phyloP scores from a whole-genome alignment of 257 asterid genomes.

The Primulina tabacum region DNA sequence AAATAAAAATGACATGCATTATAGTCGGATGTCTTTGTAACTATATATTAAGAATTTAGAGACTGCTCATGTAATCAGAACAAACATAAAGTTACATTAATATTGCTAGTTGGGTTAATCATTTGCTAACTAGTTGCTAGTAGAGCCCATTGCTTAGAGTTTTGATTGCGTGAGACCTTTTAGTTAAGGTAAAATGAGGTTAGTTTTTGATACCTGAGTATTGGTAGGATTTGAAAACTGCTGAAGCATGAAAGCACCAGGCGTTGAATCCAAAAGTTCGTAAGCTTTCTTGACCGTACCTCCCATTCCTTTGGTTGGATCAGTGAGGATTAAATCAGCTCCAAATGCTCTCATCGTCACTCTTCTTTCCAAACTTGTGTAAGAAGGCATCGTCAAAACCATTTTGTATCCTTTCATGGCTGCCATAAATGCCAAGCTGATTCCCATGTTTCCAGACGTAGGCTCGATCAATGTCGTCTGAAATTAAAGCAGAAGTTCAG shows the following conservation, averaged over 20 bases:
- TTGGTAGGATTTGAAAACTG: conserved; percentile 94
- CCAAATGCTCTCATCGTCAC: conserved; percentile 95
- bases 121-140: neutral
- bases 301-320: conserved; percentile 94
- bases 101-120: neutral
- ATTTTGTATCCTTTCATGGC: conserved; percentile 95
- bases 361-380: conserved; percentile 91
- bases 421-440: conserved; percentile 96
- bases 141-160: too few relatives aligned
- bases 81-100: too few relatives aligned
- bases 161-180: too few relatives aligned
- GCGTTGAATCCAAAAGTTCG: conserved; percentile 66
- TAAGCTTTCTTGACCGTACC: conserved; percentile 93
- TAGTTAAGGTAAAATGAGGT: neutral
- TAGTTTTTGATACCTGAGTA: conserved; percentile 45
- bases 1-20: too few relatives aligned
- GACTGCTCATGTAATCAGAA: too few relatives aligned
- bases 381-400: conserved; percentile 99
- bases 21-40: too few relatives aligned
- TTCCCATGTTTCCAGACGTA: conserved; percentile 98
- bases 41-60: neutral
- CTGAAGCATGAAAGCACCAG: conserved; percentile 88
- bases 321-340: conserved; percentile 84
- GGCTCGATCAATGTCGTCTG: conserved; percentile 96
- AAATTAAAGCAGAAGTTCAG: neutral